Base-by-base conservation (phyloP, 1,284 basidiomycete species). In the Hemileia vastatrix region DNA sequence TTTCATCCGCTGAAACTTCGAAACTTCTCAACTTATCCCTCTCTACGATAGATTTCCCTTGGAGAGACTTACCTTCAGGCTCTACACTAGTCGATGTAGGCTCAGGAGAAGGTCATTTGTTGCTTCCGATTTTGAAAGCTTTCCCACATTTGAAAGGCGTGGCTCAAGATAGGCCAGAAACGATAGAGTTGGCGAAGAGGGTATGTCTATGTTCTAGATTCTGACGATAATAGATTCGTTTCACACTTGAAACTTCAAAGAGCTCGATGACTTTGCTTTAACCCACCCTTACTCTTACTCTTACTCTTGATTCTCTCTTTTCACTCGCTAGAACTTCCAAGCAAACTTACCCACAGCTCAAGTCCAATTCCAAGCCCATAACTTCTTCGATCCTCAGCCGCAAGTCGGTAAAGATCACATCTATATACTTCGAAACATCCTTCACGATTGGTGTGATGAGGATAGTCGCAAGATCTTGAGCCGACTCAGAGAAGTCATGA, bases 311-410 rank as follows among this genome's bases (percentile, higher is more conserved):
- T 40, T 40, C 36, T 40, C 36, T 40, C 36, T 40, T 15, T 15
- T 11, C 36, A 11, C 36, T 40, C 15, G 9, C 11, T 15, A 40
- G 36, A 40, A 40, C 36, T 40, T 40, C 36, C 11, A 40, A 40
- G 9, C 11, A 40, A 40, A 40, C 15, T 15, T 40, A 11, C 36
- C 36, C 15, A 11, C 36, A 40, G 36, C 36, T 15, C 36, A 15
- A 40, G 36, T 40, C 36, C 8, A 9, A 11, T 40, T 40, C n/a
- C n/a, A n/a, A n/a, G n/a, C n/a, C n/a, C n/a, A 82, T 15, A 77
- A 82, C 65, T 82, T 81, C 70, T 78, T 82, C 40, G 69, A 71
- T 40, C 76, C 77, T 49, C 64, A 73, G n/a, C 80, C 80, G 1
- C 74, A 79, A 13, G 61, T 68, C n/a, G 76, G 72, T 0, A 77